Evolutionary conservation across 2,329 filamentous ascomycete genomes (phyloP), one percentile per base, ranked within the genome.

Genomic region (Hirsutella minnesotensis): DNA sequence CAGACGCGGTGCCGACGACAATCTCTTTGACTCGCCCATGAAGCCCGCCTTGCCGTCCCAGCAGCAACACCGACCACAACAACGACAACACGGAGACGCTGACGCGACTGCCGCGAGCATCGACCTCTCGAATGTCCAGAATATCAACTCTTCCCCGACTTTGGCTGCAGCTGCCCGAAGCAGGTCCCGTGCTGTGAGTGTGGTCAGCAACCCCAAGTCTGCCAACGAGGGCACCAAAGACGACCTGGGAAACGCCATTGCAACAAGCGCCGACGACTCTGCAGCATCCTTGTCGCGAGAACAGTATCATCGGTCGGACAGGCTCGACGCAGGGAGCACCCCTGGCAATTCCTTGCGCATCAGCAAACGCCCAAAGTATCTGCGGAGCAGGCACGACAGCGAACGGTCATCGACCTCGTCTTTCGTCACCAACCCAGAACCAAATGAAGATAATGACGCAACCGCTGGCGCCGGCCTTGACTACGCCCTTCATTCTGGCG

Each of bases 401-500:
- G 71, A 77, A 49, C 66, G 74, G 42, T 81, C 77, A 4, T 81
- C 77, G 2, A 67, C 73, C 3, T 81, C 77, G 1, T 81, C 77
- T 1, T 71, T 76, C 34, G 55, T 66, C n/a, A 71, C 71, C 15
- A 75, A 72, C 40, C 57, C 66, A 2, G 73, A 75, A n/a, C 64
- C 63, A 5, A 60, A 69, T 37, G 73, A 78, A 30, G 77, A 77
- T n/a, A 90, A 81, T 55, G 87, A 94, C 49, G 74, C 73, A 4
- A 88, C 84, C 5, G 67, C 86, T 16, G 82, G 69, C 7, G 55
- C 69, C 9, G 69, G 83, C 7, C 78, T 79, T 9, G 88, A 95
- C 59, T 92, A 83, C 61, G 84, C 86, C 20, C 67, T 94, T 30
- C 86, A 94, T 54, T 85, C 86, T 2, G 87, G 86, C 16, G 86